Conservation (phyloP, 805 yeast species). For the Candida corydali region DNA sequence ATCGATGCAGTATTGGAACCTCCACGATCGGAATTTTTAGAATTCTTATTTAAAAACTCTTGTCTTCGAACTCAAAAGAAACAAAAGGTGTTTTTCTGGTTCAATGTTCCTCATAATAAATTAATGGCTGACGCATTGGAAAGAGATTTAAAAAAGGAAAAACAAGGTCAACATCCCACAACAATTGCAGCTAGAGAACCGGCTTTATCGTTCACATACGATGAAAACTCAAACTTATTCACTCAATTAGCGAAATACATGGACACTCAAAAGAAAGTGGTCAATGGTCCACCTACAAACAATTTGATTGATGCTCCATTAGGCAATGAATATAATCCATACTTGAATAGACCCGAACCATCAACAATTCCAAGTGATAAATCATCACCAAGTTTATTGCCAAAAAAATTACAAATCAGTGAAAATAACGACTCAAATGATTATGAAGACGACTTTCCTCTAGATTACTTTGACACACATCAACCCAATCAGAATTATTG, state of each 20-base stretch:
- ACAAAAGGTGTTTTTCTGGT: conserved; percentile 96
- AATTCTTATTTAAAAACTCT: conserved; percentile 77
- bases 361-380: neutral
- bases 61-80: conserved; percentile 94
- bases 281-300: neutral
- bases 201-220: conserved; percentile 69
- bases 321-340: too few species aligned
- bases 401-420: conserved; percentile 6
- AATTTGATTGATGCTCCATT: too few species aligned
- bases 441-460: conserved; percentile 65
- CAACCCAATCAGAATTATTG: conserved; percentile 6
- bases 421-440: conserved; percentile 23
- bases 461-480: conserved; percentile 54
- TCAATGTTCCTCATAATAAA: conserved; percentile 89
- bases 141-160: conserved; percentile 82
- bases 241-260: conserved; percentile 50
- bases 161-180: conserved; percentile 56
- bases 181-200: conserved; percentile 75
- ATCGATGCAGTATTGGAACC: conserved; percentile 82
- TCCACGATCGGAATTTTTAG: conserved; percentile 81
- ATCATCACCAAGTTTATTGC: conserved; percentile 14
- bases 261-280: conserved; percentile 8
- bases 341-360: neutral
- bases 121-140: conserved; percentile 91
- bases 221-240: conserved; percentile 45